These are phyloP conservation scores for Russula brevipes DNA, from an alignment of 768 basidiomycete genomes.

Conservation along the genomic window DNA sequence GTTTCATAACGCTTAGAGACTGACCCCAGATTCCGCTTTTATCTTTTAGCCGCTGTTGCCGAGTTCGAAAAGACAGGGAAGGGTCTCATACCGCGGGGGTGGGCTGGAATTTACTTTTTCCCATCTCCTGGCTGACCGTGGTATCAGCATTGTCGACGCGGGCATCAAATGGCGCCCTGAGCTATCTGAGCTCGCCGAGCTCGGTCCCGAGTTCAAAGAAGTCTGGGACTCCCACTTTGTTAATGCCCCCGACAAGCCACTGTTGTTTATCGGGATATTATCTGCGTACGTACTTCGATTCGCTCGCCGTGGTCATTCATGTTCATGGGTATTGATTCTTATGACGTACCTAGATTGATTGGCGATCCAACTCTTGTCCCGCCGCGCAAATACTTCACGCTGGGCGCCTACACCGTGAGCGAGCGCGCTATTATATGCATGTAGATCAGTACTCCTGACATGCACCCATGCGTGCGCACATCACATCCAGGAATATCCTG, in stretches of 20 bases:
- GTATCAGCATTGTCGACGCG: conserved; percentile 25
- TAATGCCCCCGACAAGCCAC: conserved; percentile 27
- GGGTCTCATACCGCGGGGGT: conserved; percentile 55
- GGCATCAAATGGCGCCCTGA: conserved; percentile 29
- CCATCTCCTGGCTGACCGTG: neutral
- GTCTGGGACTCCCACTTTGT: conserved; percentile 28
- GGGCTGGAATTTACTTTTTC: conserved; percentile 26
- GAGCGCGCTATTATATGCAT: neutral
- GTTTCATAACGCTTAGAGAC: neutral
- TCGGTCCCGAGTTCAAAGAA: conserved; percentile 29
- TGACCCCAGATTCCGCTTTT: neutral
- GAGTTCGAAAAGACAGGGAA: conserved; percentile 38
- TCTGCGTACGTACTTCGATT: conserved; percentile 20
- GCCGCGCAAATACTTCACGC: conserved; percentile 26
- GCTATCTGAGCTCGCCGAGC: conserved; percentile 23
- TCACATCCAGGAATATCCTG: conserved; percentile 21
- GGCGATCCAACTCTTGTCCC: neutral
- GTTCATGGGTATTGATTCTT: neutral
- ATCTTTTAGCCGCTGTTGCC: conserved; percentile 30
- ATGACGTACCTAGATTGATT: neutral
- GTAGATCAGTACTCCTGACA: neutral
- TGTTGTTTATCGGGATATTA: conserved; percentile 17
- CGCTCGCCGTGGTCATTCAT: neutral
- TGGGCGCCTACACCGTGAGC: conserved; percentile 14
- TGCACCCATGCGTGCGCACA: neutral